phyloP scores from a whole-genome alignment of 2,329 filamentous ascomycete genomes.

The Septoria petroselini region DNA sequence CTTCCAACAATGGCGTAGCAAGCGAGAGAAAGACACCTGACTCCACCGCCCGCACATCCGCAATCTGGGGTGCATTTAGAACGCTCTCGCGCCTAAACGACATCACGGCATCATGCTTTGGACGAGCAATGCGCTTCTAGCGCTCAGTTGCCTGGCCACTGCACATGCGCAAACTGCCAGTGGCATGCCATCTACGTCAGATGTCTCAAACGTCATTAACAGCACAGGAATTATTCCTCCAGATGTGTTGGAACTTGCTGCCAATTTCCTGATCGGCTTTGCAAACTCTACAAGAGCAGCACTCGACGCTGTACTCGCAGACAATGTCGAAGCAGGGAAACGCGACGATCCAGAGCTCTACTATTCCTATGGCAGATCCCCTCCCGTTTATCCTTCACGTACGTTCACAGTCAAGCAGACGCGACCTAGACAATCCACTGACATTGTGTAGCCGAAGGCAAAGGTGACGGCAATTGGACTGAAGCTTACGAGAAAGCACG shows the following conservation, averaged over 20 bases:
- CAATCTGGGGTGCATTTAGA: too few species aligned
- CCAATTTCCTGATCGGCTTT: conserved; percentile 10
- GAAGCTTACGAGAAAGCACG: conserved; percentile 43
- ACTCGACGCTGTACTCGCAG: conserved; percentile 12
- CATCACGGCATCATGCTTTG: background rate
- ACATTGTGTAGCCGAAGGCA: conserved; percentile 19
- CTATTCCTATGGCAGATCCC: conserved; percentile 34
- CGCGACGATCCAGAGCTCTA: conserved; percentile 28
- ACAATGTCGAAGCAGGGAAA: conserved; percentile 17
- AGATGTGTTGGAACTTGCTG: conserved; percentile 17
- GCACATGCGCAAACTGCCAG: conserved; percentile 1
- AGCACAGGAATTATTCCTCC: conserved; percentile 19
- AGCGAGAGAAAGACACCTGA: too few species aligned
- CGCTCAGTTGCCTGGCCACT: conserved; percentile 1
- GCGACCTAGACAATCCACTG: background rate
- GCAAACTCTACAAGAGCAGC: conserved; percentile 18
- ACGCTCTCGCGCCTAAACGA: background rate
- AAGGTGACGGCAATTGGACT: conserved; percentile 36
- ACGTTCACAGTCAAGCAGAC: background rate
- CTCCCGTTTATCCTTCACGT: conserved; percentile 35
- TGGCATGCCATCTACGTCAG: background rate
- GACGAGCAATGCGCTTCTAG: background rate
- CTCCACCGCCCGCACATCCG: too few species aligned
- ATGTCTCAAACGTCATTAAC: conserved; percentile 17
- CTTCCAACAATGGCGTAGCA: too few species aligned